Evolutionary conservation across 192 early-diverging fungal species (phyloP).

Genomic region (Spizellomyces sp.): DNA sequence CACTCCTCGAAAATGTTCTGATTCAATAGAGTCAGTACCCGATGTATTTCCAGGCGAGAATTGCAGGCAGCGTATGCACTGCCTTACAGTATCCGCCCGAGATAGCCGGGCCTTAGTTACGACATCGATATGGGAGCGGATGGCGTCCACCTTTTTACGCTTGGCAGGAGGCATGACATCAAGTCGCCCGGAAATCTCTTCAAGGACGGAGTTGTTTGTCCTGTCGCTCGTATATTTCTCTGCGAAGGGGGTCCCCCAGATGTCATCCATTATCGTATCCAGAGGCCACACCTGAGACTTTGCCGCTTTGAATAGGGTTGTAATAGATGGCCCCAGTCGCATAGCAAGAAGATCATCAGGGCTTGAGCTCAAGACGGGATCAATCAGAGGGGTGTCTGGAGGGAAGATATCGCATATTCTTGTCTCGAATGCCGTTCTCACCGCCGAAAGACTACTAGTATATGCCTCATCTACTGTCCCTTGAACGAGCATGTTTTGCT

Average conservation of each 20-base stretch:
- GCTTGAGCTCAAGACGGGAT: not conserved
- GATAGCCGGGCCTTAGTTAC: conserved; percentile 17
- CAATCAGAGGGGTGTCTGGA: not conserved
- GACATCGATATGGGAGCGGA: conserved; percentile 12
- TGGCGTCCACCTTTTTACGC: not conserved
- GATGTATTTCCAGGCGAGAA: not conserved
- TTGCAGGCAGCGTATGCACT: conserved; percentile 24
- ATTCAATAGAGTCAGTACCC: too few relatives aligned
- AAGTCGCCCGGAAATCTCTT: not conserved
- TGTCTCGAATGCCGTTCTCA: conserved; percentile 6
- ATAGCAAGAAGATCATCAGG: conserved; percentile 17
- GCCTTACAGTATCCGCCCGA: not conserved
- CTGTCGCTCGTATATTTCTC: not conserved
- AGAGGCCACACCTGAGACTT: not conserved
- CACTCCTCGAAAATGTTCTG: too few relatives aligned
- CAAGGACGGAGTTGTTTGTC: not conserved
- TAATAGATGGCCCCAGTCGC: conserved; percentile 14
- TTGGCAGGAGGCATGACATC: not conserved
- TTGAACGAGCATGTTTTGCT: conserved; percentile 2
- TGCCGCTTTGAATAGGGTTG: conserved; percentile 5
- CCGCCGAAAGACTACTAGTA: not conserved
- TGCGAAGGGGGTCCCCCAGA: not conserved
- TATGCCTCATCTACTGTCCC: conserved; percentile 1
- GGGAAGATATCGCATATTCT: conserved; percentile 10
- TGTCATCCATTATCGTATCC: conserved; percentile 3